These are phyloP conservation scores for Cryptosporidium sp. DNA, from an alignment of 169 alveolate species.

Conservation along the genomic window DNA sequence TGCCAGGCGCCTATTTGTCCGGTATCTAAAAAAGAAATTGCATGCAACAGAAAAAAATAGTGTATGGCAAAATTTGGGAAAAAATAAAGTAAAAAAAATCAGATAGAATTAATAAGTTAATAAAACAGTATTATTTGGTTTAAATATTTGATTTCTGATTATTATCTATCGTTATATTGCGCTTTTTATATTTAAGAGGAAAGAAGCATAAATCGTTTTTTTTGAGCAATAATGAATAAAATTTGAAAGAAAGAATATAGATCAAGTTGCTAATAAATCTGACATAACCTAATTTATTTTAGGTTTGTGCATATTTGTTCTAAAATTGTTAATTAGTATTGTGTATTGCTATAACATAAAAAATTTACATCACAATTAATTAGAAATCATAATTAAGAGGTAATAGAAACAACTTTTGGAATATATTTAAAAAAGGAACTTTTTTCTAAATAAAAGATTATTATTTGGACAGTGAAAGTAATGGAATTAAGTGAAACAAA, in stretches of 20 bases:
- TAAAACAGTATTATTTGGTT: neutral
- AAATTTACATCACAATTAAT: too few relatives aligned
- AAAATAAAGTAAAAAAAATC: neutral
- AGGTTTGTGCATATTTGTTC: neutral
- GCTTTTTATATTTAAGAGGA: too few relatives aligned
- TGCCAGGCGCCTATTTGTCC: neutral
- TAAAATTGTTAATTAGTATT: too few relatives aligned
- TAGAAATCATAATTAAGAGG: too few relatives aligned
- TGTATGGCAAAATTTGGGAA: neutral
- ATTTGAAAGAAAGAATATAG: too few relatives aligned
- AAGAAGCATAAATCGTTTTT: too few relatives aligned
- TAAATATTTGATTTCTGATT: too few relatives aligned
- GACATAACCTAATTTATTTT: too few relatives aligned
- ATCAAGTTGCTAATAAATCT: neutral
- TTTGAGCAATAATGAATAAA: neutral
- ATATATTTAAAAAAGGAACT: neutral
- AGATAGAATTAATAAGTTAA: neutral
- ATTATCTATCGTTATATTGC: too few relatives aligned
- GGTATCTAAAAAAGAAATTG: conserved; percentile 12
- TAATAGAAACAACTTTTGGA: too few relatives aligned
- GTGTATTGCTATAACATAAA: too few relatives aligned
- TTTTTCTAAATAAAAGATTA: neutral
- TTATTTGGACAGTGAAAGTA: neutral
- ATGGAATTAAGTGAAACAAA: neutral
- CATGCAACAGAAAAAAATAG: neutral